phyloP scores from a whole-genome alignment of 2,329 filamentous ascomycete species.

The Raffaelea albimanens region DNA sequence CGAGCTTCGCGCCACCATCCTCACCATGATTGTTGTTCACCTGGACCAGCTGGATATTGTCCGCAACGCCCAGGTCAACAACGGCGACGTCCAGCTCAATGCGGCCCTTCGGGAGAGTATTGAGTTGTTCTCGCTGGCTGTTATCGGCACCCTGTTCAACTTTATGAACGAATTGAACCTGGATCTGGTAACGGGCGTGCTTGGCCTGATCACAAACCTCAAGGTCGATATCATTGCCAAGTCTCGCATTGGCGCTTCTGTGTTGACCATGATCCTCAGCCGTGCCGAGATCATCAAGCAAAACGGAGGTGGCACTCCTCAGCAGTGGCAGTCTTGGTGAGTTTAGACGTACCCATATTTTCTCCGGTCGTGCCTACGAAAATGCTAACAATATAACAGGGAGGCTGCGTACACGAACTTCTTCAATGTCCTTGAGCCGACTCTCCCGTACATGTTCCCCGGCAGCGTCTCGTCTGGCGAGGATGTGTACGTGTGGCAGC shows the following conservation, averaged over 20 bases:
- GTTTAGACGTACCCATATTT: slow-evolving; percentile 18
- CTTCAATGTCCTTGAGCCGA: slow-evolving; percentile 79
- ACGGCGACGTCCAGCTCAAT: slow-evolving; percentile 63
- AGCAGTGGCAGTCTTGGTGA: slow-evolving; percentile 73
- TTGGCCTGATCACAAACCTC: slow-evolving; percentile 75
- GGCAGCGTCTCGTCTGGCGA: slow-evolving; percentile 82
- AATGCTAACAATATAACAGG: slow-evolving; percentile 28
- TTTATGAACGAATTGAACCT: slow-evolving; percentile 88
- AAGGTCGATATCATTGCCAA: slow-evolving; percentile 78
- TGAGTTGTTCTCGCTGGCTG: slow-evolving; percentile 77
- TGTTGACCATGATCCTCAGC: slow-evolving; percentile 89
- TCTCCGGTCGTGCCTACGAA: slow-evolving; percentile 26
- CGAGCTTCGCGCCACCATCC: slow-evolving; percentile 85
- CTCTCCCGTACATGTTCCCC: slow-evolving; percentile 79
- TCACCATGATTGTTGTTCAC: slow-evolving; percentile 93
- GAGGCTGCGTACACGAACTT: slow-evolving; percentile 72
- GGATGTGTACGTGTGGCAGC: slow-evolving; percentile 97
- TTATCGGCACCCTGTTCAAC: slow-evolving; percentile 82
- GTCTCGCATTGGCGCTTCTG: slow-evolving; percentile 78
- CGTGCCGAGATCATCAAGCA: slow-evolving; percentile 91
- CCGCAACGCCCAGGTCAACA: slow-evolving; percentile 63
- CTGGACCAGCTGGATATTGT: slow-evolving; percentile 89
- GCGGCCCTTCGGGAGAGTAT: slow-evolving; percentile 79
- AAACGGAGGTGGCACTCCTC: slow-evolving; percentile 57
- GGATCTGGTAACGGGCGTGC: slow-evolving; percentile 80